Evolutionary conservation across 257 asterid genomes (phyloP), one percentile per base, ranked within the genome.

Genomic region (Fraxinus pennsylvanica): DNA sequence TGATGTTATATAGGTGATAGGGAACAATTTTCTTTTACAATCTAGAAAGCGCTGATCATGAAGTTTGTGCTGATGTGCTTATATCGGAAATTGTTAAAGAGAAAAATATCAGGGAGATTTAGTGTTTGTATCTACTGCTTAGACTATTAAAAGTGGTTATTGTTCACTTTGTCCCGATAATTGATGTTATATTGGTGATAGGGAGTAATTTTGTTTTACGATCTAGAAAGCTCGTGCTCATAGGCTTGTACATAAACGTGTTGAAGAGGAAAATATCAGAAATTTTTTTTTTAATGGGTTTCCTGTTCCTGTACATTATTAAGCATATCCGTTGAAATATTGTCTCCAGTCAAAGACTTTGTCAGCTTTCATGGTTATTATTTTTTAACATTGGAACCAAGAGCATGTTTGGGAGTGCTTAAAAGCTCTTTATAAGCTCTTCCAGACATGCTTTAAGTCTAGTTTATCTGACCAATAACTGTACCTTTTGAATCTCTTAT

Each of bases 81-180:
- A 22, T n/a, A 6, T 3, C 67, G 2, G 22, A 57, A 57, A 30
- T 57, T 57, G 67, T 21, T 57, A 1, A 57, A 57, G 67, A 19
- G 67, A n/a, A 57, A 57, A n/a, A 57, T 19, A 21, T 57, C 27
- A 9, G 14, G 22, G 67, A 21, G 67, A 57, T 9, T 41, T 38
- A 38, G 43, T 38, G 43, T 38, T 38, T 76, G 97, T 84, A 80
- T 85, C 84, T 87, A 52, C 80, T 63, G 32, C 82, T 68, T 74
- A 9, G 14, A 57, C 80, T 71, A 54, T 59, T 67, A n/a, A n/a
- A 27, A 41, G 38, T 66, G 45, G 22, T 74, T 68, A 32, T 10
- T 30, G 22, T 71, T 35, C 61, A 36, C 30, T 81, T 21, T 73
- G 54, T 35, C 72, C 21, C 75, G 41, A 61, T 57, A 29, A 27